Base-by-base conservation (phyloP, 2,329 filamentous ascomycete genomes). In the Diaporthe helianthi region DNA sequence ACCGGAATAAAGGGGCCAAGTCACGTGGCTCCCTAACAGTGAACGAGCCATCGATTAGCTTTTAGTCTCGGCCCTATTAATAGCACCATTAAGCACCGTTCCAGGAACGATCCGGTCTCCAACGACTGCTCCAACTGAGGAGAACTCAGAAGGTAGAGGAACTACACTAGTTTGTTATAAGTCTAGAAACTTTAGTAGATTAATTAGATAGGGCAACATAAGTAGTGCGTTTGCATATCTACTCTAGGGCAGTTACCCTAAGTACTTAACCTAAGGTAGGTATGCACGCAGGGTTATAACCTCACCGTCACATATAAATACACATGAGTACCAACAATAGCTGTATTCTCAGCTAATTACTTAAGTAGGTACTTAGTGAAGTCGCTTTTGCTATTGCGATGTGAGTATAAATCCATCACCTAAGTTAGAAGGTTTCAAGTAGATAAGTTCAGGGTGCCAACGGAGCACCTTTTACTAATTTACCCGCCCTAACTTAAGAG, bases 11-110 rank as follows among this genome's bases (percentile, higher is more conserved):
- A 58, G 65, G 65, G 58, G 47, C 17, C 15, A 7, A 10, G 22
- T 55, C 69, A 71, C 69, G 61, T 71, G 69, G 52, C 17, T n/a
- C 66, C 69, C 36, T 38, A 65, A 51, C 47, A 29, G 46, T n/a
- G 53, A 71, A 71, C 65, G 36, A n/a, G 19, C 6, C 19, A 26
- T 5, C 54, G 22, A 15, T 33, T 26, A 10, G 6, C 26, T 47
- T 24, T 49, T 44, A 36, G 2, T 47, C 26, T 47, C 12, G 12
- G 12, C 12, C 13, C 10, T 38, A 38, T 13, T 61, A 24, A 61
- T 33, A 24, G 15, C 13, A 19, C 54, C 41, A 44, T 44, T 58
- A 58, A 58, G 36, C 54, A 58, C 54, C 36, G 53, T 44, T 44
- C 22, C 36, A 7, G 8, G 44, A 12, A 12, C 44, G 44, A 22